phyloP scores from a whole-genome alignment of 495 filamentous ascomycete species.

The Daldinia grandis region DNA sequence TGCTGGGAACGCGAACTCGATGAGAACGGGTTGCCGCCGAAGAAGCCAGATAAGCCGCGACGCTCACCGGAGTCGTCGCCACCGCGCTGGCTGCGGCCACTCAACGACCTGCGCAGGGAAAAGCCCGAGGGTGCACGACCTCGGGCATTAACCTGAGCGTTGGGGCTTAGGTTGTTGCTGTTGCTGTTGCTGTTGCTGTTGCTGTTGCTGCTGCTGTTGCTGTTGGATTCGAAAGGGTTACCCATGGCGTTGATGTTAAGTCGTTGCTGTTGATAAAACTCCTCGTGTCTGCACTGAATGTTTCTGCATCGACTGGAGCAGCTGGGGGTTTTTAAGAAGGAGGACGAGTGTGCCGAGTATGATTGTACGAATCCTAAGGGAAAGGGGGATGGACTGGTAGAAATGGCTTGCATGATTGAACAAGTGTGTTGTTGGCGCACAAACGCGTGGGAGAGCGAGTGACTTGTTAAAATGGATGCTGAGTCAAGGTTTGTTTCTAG shows the following conservation, averaged over 20 bases:
- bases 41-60: slow-evolving; percentile 3
- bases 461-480: too few species aligned
- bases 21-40: slow-evolving; percentile 20
- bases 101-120: slow-evolving; percentile 24
- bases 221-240: slow-evolving; percentile 18
- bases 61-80: slow-evolving; percentile 5
- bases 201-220: not conserved
- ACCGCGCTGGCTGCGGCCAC: slow-evolving; percentile 24
- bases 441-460: too few species aligned
- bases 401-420: not conserved
- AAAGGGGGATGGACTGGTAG: not conserved
- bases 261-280: slow-evolving; percentile 5
- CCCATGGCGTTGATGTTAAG: slow-evolving; percentile 16
- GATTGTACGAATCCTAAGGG: not conserved
- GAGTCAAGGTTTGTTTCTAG: not conserved
- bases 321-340: slow-evolving; percentile 7
- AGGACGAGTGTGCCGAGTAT: not conserved
- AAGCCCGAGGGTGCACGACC: slow-evolving; percentile 24
- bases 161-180: not conserved
- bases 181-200: not conserved
- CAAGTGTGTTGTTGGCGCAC: not conserved
- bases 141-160: not conserved
- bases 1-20: slow-evolving; percentile 5
- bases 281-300: slow-evolving; percentile 10
- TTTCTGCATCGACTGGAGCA: slow-evolving; percentile 17